phyloP scores from a whole-genome alignment of 139 green algal genomes.

The Microglena sp. region DNA sequence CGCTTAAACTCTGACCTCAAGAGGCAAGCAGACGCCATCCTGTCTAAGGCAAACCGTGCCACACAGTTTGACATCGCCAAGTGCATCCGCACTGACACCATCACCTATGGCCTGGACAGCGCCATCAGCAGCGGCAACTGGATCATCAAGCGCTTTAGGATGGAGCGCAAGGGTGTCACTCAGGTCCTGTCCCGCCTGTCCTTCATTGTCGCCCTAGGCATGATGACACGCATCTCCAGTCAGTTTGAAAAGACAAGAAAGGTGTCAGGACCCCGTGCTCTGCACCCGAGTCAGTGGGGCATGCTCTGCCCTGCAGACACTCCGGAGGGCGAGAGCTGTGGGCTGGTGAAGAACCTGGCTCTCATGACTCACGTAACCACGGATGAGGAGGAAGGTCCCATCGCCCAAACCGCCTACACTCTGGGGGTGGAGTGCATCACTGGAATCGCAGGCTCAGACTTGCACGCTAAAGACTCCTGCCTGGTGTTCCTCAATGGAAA shows the following conservation, averaged over 20 bases:
- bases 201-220: conserved; percentile 91
- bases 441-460: conserved; percentile 51
- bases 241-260: conserved; percentile 99
- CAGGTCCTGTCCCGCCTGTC: conserved; percentile 92
- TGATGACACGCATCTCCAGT: conserved; percentile 97
- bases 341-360: conserved; percentile 98
- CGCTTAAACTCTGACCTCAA: conserved; percentile 81
- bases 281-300: conserved; percentile 96
- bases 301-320: conserved; percentile 97
- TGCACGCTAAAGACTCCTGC: conserved; percentile 52
- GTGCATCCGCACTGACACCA: conserved; percentile 82
- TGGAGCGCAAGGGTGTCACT: conserved; percentile 97
- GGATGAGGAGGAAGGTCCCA: conserved; percentile 53
- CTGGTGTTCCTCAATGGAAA: conserved; percentile 92
- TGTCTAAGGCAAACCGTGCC: conserved; percentile 67
- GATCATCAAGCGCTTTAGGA: conserved; percentile 96
- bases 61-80: conserved; percentile 89
- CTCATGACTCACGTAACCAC: conserved; percentile 98
- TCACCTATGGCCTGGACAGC: conserved; percentile 90
- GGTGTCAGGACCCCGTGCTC: conserved; percentile 72
- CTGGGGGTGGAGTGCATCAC: conserved; percentile 71
- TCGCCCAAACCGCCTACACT: conserved; percentile 27
- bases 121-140: conserved; percentile 92
- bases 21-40: conserved; percentile 67
- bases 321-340: conserved; percentile 91